phyloP scores from a whole-genome alignment of 2,329 filamentous ascomycete genomes.

The Chalaropsis thielavioides region DNA sequence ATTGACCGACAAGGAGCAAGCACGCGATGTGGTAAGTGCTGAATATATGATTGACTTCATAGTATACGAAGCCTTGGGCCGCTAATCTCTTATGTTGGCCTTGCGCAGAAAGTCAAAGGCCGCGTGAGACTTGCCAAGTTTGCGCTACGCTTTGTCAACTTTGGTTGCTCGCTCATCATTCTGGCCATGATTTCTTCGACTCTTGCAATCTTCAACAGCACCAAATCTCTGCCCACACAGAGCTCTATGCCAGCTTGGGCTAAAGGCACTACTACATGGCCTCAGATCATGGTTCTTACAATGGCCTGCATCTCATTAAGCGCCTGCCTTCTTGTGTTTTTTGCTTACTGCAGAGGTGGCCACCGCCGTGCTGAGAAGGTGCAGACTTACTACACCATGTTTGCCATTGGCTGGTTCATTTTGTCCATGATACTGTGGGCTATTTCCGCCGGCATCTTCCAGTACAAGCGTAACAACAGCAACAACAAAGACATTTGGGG shows the following conservation, averaged over 20 bases:
- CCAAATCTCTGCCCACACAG: slow-evolving; percentile 55
- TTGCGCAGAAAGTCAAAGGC: slow-evolving; percentile 69
- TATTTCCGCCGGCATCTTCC: slow-evolving; percentile 68
- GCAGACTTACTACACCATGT: slow-evolving; percentile 87
- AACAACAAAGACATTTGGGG: slow-evolving; percentile 88
- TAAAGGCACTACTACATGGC: slow-evolving; percentile 64
- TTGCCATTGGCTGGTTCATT: slow-evolving; percentile 86
- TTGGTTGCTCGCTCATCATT: slow-evolving; percentile 91
- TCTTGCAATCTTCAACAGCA: slow-evolving; percentile 84
- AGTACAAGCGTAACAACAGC: slow-evolving; percentile 55
- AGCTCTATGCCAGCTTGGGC: slow-evolving; percentile 82
- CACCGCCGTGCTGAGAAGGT: slow-evolving; percentile 84
- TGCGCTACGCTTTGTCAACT: slow-evolving; percentile 87
- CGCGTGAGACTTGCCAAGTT: slow-evolving; percentile 88
- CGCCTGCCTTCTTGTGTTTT: slow-evolving; percentile 66
- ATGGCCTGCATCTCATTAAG: slow-evolving; percentile 69
- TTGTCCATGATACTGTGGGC: slow-evolving; percentile 89
- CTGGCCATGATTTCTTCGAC: slow-evolving; percentile 79
- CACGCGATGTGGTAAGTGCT: slow-evolving; percentile 64
- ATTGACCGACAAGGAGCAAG: slow-evolving; percentile 72
- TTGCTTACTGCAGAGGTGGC: slow-evolving; percentile 76
- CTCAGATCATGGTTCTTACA: slow-evolving; percentile 67
- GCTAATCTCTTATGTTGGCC: background rate
- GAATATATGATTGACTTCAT: background rate
- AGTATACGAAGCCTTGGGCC: background rate